phyloP scores from a whole-genome alignment of 2,329 filamentous ascomycete species.

The Penicillium corylophilum region DNA sequence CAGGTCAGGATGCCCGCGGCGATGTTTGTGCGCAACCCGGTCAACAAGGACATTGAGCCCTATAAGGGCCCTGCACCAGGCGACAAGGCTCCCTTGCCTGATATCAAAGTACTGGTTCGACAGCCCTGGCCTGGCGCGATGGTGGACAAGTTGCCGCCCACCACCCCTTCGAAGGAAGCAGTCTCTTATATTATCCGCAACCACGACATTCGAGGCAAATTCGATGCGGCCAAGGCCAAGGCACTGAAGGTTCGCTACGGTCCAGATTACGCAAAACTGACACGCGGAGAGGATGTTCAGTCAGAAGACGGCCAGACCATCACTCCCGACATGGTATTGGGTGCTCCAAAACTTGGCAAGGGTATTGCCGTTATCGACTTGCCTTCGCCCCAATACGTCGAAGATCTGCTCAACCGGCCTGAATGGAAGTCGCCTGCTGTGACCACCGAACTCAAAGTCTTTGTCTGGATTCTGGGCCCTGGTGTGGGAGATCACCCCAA shows the following conservation, averaged over 20 bases:
- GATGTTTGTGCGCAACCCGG: conserved; percentile 65
- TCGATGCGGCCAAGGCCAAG: conserved; percentile 65
- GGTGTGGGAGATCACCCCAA: conserved; percentile 62
- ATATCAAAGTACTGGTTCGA: conserved; percentile 70
- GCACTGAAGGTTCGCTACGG: conserved; percentile 64
- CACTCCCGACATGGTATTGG: conserved; percentile 85
- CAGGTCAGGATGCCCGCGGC: conserved; percentile 67
- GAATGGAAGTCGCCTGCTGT: conserved; percentile 69
- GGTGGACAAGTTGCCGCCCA: conserved; percentile 65
- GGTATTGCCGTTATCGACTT: conserved; percentile 81
- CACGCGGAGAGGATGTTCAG: conserved; percentile 62
- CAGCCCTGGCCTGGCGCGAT: conserved; percentile 75
- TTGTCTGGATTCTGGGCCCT: conserved; percentile 80
- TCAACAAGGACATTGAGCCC: conserved; percentile 62
- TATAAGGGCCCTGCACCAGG: conserved; percentile 70
- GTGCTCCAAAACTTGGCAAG: conserved; percentile 62
- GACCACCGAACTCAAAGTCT: conserved; percentile 64
- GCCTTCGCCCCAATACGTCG: conserved; percentile 68
- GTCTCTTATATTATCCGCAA: conserved; percentile 85
- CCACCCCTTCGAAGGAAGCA: conserved; percentile 64
- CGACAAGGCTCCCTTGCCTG: conserved; percentile 50
- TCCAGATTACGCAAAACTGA: conserved; percentile 59
- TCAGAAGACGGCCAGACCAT: conserved; percentile 66
- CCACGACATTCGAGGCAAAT: conserved; percentile 75
- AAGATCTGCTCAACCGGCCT: conserved; percentile 64